phyloP scores from a whole-genome alignment of 2,329 filamentous ascomycete genomes.

The Macrophomina pseudophaseolina region DNA sequence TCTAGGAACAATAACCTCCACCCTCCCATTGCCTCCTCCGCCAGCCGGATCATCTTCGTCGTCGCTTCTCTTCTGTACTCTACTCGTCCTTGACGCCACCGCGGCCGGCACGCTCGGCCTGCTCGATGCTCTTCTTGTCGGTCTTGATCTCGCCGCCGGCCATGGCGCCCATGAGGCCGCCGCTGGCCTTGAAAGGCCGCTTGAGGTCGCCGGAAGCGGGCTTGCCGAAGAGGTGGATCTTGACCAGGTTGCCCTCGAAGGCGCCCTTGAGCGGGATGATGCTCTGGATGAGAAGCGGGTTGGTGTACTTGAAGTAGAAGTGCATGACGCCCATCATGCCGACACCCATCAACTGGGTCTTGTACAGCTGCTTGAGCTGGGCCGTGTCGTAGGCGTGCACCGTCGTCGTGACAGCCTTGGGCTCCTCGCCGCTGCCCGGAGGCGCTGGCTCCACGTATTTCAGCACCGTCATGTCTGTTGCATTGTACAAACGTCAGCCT shows the following conservation, averaged over 20 bases:
- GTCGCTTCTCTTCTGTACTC: not conserved
- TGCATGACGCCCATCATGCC: conserved; percentile 99
- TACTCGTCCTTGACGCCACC: conserved; percentile 61
- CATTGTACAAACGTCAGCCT: not conserved
- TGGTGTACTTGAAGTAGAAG: conserved; percentile 99
- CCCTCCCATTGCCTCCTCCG: not conserved
- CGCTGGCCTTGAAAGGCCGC: conserved; percentile 88
- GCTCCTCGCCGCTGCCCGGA: conserved; percentile 91
- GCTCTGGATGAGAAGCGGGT: conserved; percentile 97
- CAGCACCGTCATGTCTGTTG: conserved; percentile 87
- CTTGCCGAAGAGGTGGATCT: conserved; percentile 90
- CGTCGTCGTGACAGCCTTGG: conserved; percentile 95
- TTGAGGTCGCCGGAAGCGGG: conserved; percentile 89
- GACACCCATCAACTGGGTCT: conserved; percentile 91
- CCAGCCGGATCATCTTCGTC: not conserved
- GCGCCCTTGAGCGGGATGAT: conserved; percentile 97
- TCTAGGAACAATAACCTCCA: not conserved
- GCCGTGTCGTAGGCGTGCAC: conserved; percentile 90
- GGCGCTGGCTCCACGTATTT: conserved; percentile 97
- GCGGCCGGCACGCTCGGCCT: conserved; percentile 55
- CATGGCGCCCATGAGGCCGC: conserved; percentile 81
- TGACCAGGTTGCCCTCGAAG: conserved; percentile 92
- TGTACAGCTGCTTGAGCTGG: conserved; percentile 85
- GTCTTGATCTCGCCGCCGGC: conserved; percentile 78
- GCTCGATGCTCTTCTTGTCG: conserved; percentile 68